Evolutionary conservation across 2,329 filamentous ascomycete genomes (phyloP).

Genomic region (Penicillium brevicompactum): DNA sequence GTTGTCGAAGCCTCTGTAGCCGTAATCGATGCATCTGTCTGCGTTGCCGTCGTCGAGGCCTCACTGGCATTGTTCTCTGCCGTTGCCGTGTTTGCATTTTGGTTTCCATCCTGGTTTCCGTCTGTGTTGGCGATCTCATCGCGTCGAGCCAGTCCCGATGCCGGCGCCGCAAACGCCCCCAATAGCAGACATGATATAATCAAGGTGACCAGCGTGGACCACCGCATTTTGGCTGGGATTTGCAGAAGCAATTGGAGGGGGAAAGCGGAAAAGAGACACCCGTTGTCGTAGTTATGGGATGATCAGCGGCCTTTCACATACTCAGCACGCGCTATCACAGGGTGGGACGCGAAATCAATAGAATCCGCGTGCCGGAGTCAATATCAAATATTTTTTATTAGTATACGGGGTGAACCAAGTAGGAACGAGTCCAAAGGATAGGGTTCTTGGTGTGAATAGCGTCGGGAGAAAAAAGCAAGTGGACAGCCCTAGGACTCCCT

Average conservation of each 20-base stretch:
- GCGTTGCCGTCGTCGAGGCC: slow-evolving; percentile 9
- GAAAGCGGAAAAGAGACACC: neutral
- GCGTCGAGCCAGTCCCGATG: neutral
- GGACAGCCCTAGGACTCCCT: slow-evolving; percentile 14
- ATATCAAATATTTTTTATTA: neutral
- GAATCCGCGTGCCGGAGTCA: neutral
- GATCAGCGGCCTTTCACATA: slow-evolving; percentile 1
- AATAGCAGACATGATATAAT: slow-evolving; percentile 14
- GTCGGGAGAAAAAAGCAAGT: slow-evolving; percentile 1
- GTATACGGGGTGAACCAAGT: neutral
- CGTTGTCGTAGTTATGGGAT: neutral
- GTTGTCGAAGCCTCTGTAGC: slow-evolving; percentile 13
- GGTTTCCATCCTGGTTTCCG: neutral
- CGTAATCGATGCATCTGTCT: slow-evolving; percentile 15
- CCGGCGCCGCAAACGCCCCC: slow-evolving; percentile 20
- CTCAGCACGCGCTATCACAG: neutral
- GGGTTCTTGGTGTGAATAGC: neutral
- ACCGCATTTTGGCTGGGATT: slow-evolving; percentile 20
- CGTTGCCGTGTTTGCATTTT: neutral
- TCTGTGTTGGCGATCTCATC: slow-evolving; percentile 5
- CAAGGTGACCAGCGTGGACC: slow-evolving; percentile 11
- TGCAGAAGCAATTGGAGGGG: neutral
- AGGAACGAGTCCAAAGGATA: neutral
- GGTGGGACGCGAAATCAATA: neutral
- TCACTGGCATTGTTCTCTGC: slow-evolving; percentile 5